Evolutionary conservation across 2,329 filamentous ascomycete species (phyloP), one percentile per base, ranked within the genome.

Genomic region (Trichoderma afroharzianum): DNA sequence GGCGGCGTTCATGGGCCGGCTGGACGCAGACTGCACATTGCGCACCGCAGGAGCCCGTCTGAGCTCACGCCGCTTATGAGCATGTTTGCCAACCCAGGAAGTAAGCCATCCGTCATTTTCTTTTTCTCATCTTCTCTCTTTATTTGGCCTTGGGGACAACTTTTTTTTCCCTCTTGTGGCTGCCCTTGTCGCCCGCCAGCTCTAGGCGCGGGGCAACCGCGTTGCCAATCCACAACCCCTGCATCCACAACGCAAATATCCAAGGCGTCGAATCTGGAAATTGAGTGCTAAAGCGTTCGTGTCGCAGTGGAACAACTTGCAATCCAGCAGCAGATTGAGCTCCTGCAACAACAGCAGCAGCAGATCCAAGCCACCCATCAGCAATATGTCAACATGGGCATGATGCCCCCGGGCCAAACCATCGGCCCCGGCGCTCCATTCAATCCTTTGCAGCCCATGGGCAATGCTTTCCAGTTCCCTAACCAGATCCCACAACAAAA

Each of bases 31-130:
- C 90, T 98, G 82, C 95, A 98, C 86, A 98, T 98, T 84, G 95
- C 95, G 79, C 95, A 98, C 86, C 92, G 95, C 81, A 92, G 95
- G 83, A 98, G 94, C 85, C 96, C 95, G 75, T 98, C 96, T 77
- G 96, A 98, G 88, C 88, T 98, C 83, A 98, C 95, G 72, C 96
- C 95, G 75, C 86, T 98, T 83, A 97, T 98, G 93, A 97, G 94
- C 94, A 93, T 90, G 93, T 94, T 88, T 82, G 82, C 86, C 75
- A 89, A 88, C 75, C 87, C 87, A 76, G 86, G 85, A 82, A 90
- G 89, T 91, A 85, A 87, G 89, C 87, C 8, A 39, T 32, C n/a
- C n/a, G 21, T 39, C 47, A 18, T 53, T 59, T 18, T 43, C 21
- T 14, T 59, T 24, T 24, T 30, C 55, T 15, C 43, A 32, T 33